Conservation (phyloP, 1,139 yeast genomes). For the Candida pseudocylindracea region DNA sequence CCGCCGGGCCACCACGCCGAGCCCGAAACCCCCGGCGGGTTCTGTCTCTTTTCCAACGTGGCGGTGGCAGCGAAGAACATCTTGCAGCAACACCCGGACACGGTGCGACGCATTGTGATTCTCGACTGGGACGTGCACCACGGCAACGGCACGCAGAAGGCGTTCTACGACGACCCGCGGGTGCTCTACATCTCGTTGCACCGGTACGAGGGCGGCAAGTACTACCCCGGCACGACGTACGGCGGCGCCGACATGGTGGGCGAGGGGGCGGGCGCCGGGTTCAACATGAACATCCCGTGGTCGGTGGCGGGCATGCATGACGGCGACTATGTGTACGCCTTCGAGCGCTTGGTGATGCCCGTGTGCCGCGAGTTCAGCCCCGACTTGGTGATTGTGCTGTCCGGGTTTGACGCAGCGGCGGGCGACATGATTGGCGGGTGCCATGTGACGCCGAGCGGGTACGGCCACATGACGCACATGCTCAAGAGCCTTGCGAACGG, state of each 20-base stretch:
- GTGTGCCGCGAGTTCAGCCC: slow-evolving; percentile 80
- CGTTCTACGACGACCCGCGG: slow-evolving; percentile 73
- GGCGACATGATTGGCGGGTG: slow-evolving; percentile 98
- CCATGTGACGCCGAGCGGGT: slow-evolving; percentile 87
- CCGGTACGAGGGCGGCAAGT: slow-evolving; percentile 77
- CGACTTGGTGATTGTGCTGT: slow-evolving; percentile 75
- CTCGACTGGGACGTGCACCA: slow-evolving; percentile 98
- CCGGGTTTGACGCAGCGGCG: slow-evolving; percentile 98
- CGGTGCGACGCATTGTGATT: slow-evolving; percentile 63
- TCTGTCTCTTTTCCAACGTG: slow-evolving; percentile 87
- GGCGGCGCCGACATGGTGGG: slow-evolving; percentile 72
- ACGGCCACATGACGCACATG: slow-evolving; percentile 91
- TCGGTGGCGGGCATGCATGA: slow-evolving; percentile 83
- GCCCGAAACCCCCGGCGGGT: slow-evolving; percentile 93
- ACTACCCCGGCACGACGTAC: slow-evolving; percentile 79
- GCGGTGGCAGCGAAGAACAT: slow-evolving; percentile 92
- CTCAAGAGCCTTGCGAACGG: slow-evolving; percentile 77
- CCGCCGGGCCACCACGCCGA: slow-evolving; percentile 99
- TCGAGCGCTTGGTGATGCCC: slow-evolving; percentile 74
- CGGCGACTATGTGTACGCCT: slow-evolving; percentile 89
- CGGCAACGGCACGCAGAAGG: slow-evolving; percentile 94
- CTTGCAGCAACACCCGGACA: slow-evolving; percentile 65
- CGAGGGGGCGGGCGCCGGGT: slow-evolving; percentile 71
- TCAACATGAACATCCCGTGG: slow-evolving; percentile 86
- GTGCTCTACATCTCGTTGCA: slow-evolving; percentile 83